phyloP scores from a whole-genome alignment of 176 grass and related monocot genomes.

The Carex scoparia region DNA sequence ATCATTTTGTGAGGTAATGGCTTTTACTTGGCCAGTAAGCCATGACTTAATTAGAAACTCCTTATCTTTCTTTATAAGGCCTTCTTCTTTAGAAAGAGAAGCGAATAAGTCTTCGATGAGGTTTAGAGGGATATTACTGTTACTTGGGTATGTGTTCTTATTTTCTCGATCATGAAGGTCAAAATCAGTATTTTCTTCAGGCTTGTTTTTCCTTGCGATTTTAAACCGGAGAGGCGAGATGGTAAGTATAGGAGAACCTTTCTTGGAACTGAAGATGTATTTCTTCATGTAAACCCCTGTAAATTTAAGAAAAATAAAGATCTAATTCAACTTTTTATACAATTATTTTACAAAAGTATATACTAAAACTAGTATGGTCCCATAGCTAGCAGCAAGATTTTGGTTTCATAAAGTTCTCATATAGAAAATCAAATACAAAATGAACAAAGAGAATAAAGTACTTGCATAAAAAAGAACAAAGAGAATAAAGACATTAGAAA shows the following conservation, averaged over 20 bases:
- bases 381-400: not conserved
- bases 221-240: slow-evolving; percentile 60
- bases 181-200: slow-evolving; percentile 34
- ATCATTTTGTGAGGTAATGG: slow-evolving; percentile 40
- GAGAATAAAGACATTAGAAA: not conserved
- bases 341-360: not conserved
- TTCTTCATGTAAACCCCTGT: slow-evolving; percentile 71
- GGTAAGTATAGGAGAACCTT: slow-evolving; percentile 45
- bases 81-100: slow-evolving; percentile 36
- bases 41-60: slow-evolving; percentile 73
- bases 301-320: slow-evolving; percentile 11
- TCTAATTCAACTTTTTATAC: not conserved
- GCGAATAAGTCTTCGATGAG: slow-evolving; percentile 32
- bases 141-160: slow-evolving; percentile 18
- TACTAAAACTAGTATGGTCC: not conserved
- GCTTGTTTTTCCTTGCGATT: slow-evolving; percentile 31
- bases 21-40: slow-evolving; percentile 64
- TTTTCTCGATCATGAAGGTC: slow-evolving; percentile 33
- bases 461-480: not conserved
- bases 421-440: no score
- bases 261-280: slow-evolving; percentile 43
- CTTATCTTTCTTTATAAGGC: slow-evolving; percentile 29
- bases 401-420: not conserved
- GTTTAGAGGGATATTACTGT: slow-evolving; percentile 18
- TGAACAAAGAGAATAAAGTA: not conserved